Conservation (phyloP, 2,329 filamentous ascomycete genomes). For the Lachnellula cervina region DNA sequence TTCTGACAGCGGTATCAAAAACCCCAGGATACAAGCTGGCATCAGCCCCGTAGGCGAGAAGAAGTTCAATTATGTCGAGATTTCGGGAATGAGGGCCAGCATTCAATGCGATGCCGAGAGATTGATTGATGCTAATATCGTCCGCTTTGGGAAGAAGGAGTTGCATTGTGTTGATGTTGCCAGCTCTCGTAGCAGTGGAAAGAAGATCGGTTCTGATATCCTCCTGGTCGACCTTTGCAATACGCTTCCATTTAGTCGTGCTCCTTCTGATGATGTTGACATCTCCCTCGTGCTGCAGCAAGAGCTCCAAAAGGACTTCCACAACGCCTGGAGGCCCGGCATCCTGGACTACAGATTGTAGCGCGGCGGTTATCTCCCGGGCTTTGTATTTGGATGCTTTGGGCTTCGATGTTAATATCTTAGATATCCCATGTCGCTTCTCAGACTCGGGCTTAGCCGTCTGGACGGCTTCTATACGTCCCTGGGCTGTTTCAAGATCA, state of each 20-base stretch:
- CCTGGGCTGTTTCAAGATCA: too few species aligned
- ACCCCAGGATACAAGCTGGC: not conserved
- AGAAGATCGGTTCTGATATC: not conserved
- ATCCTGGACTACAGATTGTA: constrained; percentile 11
- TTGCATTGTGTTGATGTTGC: constrained; percentile 2
- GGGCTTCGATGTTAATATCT: not conserved
- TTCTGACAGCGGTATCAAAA: too few species aligned
- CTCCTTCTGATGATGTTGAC: constrained; percentile 4
- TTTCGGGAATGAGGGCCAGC: not conserved
- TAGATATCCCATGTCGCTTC: not conserved
- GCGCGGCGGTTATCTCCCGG: constrained; percentile 14
- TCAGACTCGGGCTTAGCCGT: too few species aligned
- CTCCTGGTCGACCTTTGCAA: not conserved
- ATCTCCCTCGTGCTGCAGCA: not conserved
- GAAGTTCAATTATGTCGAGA: not conserved
- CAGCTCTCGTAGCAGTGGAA: not conserved
- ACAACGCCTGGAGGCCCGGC: constrained; percentile 6
- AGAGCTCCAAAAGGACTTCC: constrained; percentile 2
- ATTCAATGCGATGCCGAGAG: constrained; percentile 2
- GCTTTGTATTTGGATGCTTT: constrained; percentile 15
- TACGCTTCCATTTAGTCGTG: not conserved
- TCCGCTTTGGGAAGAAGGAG: constrained; percentile 1
- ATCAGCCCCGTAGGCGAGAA: constrained; percentile 1
- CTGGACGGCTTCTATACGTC: too few species aligned
- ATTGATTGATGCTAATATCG: not conserved